phyloP scores from a whole-genome alignment of 73 alveolate genomes.

The Paramecium biaurelia region DNA sequence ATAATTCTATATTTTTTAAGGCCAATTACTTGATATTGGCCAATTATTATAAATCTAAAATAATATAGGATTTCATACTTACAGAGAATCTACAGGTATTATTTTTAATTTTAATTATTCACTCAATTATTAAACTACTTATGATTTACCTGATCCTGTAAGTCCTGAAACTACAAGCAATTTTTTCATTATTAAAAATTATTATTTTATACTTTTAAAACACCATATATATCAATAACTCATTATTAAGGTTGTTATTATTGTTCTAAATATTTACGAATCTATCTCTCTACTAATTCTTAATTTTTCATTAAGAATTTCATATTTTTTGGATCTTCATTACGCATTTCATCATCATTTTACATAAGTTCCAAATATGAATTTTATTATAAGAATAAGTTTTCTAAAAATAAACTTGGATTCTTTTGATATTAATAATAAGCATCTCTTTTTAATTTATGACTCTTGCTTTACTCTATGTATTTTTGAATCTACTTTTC shows the following conservation, averaged over 20 bases:
- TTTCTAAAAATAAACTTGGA: constrained; percentile 36
- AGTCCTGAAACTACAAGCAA: neutral
- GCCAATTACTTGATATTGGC: constrained; percentile 46
- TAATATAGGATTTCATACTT: neutral
- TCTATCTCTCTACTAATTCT: constrained; percentile 43
- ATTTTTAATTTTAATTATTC: neutral
- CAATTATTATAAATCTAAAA: constrained; percentile 25
- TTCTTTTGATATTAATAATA: neutral
- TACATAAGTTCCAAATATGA: constrained; percentile 26
- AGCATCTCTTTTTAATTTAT: constrained; percentile 34
- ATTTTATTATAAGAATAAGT: constrained; percentile 5
- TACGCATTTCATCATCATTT: constrained; percentile 50
- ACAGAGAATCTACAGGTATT: neutral
- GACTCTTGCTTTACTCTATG: constrained; percentile 9
- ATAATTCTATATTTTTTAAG: neutral
- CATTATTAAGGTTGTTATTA: neutral
- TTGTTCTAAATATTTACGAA: neutral
- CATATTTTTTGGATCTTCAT: constrained; percentile 47
- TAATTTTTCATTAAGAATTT: constrained; percentile 43
- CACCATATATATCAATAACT: neutral
- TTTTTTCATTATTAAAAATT: neutral
- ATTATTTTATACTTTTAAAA: neutral
- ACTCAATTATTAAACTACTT: neutral
- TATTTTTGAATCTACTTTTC: constrained; percentile 25
- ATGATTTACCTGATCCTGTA: constrained; percentile 18